phyloP scores from a whole-genome alignment of 2,329 filamentous ascomycete genomes.

The Paracamarosporium sp. region DNA sequence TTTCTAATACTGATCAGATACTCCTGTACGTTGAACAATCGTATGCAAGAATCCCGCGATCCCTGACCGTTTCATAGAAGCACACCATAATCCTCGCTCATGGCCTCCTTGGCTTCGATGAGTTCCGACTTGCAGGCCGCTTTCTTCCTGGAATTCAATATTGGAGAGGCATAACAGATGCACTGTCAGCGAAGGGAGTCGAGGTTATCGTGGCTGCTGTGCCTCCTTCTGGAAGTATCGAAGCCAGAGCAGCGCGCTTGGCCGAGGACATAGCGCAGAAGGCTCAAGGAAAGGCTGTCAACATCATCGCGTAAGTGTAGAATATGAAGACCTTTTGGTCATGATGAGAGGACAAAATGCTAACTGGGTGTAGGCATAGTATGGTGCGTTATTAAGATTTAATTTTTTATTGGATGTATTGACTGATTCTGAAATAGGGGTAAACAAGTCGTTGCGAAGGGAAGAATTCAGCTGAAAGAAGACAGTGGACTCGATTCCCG shows the following conservation, averaged over 20 bases:
- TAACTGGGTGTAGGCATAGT: slow-evolving; percentile 58
- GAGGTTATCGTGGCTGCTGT: slow-evolving; percentile 68
- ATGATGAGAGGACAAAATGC: slow-evolving; percentile 1
- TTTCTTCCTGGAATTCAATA: slow-evolving; percentile 66
- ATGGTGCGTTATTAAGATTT: slow-evolving; percentile 45
- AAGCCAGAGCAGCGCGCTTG: slow-evolving; percentile 62
- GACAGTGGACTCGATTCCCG: slow-evolving; percentile 66
- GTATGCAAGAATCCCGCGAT: slow-evolving; percentile 44
- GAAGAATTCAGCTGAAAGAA: slow-evolving; percentile 21
- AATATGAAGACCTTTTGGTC: neutral
- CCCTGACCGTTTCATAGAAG: slow-evolving; percentile 42
- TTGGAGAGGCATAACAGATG: slow-evolving; percentile 69
- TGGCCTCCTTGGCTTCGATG: slow-evolving; percentile 71
- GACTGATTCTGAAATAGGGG: slow-evolving; percentile 43
- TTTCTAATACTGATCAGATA: slow-evolving; percentile 35
- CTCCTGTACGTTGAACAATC: slow-evolving; percentile 32
- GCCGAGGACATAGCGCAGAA: slow-evolving; percentile 59
- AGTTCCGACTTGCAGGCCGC: slow-evolving; percentile 62
- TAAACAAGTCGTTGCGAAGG: slow-evolving; percentile 23
- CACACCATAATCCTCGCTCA: slow-evolving; percentile 69
- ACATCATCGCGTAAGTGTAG: slow-evolving; percentile 66
- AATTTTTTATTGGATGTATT: neutral
- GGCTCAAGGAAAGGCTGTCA: slow-evolving; percentile 64
- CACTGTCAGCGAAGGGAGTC: slow-evolving; percentile 61
- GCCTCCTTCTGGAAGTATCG: slow-evolving; percentile 65